phyloP scores from a whole-genome alignment of 2,329 filamentous ascomycete species.

The Colletotrichum sp. region DNA sequence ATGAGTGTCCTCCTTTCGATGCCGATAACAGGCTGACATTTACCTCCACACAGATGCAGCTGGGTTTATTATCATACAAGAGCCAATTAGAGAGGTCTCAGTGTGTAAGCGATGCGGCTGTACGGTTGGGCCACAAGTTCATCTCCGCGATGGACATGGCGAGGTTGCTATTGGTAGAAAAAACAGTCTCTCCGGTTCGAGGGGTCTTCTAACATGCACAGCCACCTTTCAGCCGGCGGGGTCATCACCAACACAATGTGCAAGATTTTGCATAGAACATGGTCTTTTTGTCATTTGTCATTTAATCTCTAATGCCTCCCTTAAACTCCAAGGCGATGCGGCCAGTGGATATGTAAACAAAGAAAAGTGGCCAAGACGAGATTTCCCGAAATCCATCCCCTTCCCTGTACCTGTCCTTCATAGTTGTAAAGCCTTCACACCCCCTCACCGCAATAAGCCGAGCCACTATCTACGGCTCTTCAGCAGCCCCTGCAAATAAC shows the following conservation, averaged over 20 bases:
- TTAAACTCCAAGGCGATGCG: conserved; percentile 23
- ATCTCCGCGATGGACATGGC: no score
- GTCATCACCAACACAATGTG: not conserved
- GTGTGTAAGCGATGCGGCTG: not conserved
- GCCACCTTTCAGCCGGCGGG: not conserved
- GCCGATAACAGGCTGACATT: not conserved
- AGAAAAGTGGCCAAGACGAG: conserved; percentile 21
- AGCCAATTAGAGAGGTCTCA: not conserved
- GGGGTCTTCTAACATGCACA: not conserved
- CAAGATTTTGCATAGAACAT: not conserved
- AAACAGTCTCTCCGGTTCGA: no score
- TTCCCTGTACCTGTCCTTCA: not conserved
- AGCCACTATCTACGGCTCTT: conserved; percentile 42
- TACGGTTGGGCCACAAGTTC: not conserved
- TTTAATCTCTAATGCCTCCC: conserved; percentile 23
- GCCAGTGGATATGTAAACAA: conserved; percentile 23
- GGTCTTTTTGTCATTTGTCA: conserved; percentile 20
- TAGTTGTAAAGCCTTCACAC: not conserved
- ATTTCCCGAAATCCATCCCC: not conserved
- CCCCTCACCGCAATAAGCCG: conserved; percentile 8
- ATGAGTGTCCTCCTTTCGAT: not conserved
- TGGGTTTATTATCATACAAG: not conserved
- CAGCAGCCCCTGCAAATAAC: conserved; percentile 66
- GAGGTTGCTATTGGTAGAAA: no score
- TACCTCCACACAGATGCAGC: not conserved